Conservation (phyloP, 2,329 filamentous ascomycete species). For the Tolypocladium nubicola region DNA sequence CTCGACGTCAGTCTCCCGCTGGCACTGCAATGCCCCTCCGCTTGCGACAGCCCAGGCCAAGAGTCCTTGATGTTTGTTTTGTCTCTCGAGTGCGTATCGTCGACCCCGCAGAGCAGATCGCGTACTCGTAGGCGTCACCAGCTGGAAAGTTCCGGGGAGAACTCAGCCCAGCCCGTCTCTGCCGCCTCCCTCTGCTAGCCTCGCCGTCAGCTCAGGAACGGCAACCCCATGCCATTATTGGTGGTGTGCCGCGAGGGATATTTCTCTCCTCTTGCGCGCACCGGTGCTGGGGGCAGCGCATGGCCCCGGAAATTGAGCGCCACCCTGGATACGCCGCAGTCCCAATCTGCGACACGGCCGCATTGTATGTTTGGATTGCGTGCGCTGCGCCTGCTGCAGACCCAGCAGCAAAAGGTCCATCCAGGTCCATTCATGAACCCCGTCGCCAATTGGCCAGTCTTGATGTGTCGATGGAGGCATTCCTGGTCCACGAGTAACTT, state of each 20-base stretch:
- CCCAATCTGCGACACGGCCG: too few relatives aligned
- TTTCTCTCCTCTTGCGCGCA: background rate
- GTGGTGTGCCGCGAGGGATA: background rate
- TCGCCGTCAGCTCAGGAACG: background rate
- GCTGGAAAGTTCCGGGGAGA: background rate
- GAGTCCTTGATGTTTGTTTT: background rate
- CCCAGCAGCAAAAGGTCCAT: background rate
- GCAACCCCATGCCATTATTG: background rate
- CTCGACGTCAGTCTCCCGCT: background rate
- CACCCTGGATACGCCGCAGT: too few relatives aligned
- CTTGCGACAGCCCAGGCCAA: background rate
- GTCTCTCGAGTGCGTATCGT: background rate
- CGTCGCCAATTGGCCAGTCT: background rate
- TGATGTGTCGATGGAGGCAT: background rate
- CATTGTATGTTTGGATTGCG: background rate
- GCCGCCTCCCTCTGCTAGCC: background rate
- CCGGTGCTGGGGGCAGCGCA: background rate
- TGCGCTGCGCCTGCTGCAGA: background rate
- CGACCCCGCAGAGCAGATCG: background rate
- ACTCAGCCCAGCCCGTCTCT: background rate
- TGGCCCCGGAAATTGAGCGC: too few relatives aligned
- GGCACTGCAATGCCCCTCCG: background rate
- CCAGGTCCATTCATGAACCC: background rate
- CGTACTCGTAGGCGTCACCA: background rate
- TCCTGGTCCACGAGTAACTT: background rate